Evolutionary conservation across 2,329 filamentous ascomycete species (phyloP).

Genomic region (Verticillium nubilum): DNA sequence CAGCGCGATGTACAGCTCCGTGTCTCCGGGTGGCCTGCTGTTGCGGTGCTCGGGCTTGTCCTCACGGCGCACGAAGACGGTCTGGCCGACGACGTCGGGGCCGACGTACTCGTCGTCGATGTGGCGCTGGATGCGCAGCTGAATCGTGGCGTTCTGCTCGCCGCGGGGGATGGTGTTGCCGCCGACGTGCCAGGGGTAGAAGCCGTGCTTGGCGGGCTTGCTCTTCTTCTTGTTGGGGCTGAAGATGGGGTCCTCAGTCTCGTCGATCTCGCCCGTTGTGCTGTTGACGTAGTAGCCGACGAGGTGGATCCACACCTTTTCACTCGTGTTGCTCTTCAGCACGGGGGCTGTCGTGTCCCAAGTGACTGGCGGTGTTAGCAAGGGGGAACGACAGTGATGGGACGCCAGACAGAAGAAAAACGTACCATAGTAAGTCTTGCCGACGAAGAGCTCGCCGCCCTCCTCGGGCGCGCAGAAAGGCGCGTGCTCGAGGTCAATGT

Average conservation of each 20-base stretch:
- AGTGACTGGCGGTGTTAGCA: slow-evolving; percentile 35
- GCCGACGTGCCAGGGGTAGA: slow-evolving; percentile 21
- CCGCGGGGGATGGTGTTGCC: slow-evolving; percentile 17
- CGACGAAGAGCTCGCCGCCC: slow-evolving; percentile 37
- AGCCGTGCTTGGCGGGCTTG: slow-evolving; percentile 20
- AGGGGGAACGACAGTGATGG: not conserved
- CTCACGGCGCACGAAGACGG: slow-evolving; percentile 32
- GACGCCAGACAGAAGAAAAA: not conserved
- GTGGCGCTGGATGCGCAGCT: slow-evolving; percentile 21
- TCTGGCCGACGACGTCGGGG: slow-evolving; percentile 31
- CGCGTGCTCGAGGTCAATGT: slow-evolving; percentile 37
- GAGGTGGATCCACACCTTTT: slow-evolving; percentile 21
- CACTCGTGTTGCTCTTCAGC: slow-evolving; percentile 28
- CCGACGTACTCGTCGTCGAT: slow-evolving; percentile 30
- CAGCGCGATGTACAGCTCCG: slow-evolving; percentile 46
- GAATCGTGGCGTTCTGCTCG: slow-evolving; percentile 21
- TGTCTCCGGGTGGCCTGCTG: slow-evolving; percentile 25
- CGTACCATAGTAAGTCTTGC: slow-evolving; percentile 46
- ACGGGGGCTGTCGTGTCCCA: slow-evolving; percentile 51
- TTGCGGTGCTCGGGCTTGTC: slow-evolving; percentile 20
- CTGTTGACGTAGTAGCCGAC: slow-evolving; percentile 33
- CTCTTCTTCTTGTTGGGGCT: slow-evolving; percentile 5
- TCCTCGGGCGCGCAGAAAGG: slow-evolving; percentile 47
- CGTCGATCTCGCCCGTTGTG: slow-evolving; percentile 17
- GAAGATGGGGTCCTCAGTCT: slow-evolving; percentile 8